Percentiles rank a stretch among this genome's conserved stretches.
Evolutionary conservation across 257 asterid genomes (phyloP).

Genomic region (Cynanchum wilfordii): DNA sequence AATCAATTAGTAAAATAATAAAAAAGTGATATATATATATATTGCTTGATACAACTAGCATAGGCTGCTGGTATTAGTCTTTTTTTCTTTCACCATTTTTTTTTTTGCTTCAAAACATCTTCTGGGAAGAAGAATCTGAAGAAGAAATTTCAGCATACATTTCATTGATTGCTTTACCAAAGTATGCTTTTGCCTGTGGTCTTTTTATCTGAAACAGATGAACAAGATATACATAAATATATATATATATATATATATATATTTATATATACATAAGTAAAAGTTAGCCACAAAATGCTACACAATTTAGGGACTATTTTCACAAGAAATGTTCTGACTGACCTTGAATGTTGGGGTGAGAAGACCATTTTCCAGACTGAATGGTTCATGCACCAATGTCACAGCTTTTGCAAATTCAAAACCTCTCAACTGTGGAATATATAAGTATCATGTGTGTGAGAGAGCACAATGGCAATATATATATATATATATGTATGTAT

Average conservation of each 20-base stretch:
- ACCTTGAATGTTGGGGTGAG: constrained; percentile 83
- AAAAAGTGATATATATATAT: no score
- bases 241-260: no score
- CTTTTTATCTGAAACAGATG: constrained; percentile 54
- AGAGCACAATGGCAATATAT: no score
- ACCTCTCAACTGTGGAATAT: constrained; percentile 58
- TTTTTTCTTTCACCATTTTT: neutral
- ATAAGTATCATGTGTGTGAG: neutral
- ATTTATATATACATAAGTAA: neutral
- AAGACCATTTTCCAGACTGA: constrained; percentile 58
- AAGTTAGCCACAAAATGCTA: neutral
- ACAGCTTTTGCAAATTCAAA: constrained; percentile 69
- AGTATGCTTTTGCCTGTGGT: constrained; percentile 64
- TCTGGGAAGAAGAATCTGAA: constrained; percentile 35
- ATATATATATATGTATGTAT: no score
- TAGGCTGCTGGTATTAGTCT: no score
- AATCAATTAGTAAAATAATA: no score
- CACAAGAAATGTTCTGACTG: constrained; percentile 3
- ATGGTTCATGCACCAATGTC: constrained; percentile 59
- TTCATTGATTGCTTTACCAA: constrained; percentile 46
- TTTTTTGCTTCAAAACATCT: constrained; percentile 18
- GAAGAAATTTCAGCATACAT: constrained; percentile 57
- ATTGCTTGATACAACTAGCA: no score
- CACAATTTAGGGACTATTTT: neutral
- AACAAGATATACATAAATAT: no score